A percentile compares a stretch with the other conserved stretches of the same genome.
Evolutionary conservation across 2,329 filamentous ascomycete species (phyloP).

Genomic region (Trichoderma guizhouense): DNA sequence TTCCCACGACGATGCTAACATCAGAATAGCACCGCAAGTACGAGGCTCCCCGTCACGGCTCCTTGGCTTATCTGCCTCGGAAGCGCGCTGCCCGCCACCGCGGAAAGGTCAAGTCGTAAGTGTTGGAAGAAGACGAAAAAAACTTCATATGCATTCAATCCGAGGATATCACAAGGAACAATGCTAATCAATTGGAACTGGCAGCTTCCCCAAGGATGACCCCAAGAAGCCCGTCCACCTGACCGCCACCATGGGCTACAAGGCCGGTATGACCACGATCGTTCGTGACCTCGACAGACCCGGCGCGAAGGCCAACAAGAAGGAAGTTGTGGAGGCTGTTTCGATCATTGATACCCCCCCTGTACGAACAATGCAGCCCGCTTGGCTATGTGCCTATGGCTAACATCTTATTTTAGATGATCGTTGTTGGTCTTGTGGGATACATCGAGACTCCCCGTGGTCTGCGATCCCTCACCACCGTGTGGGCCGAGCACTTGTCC

Average conservation of each 20-base stretch:
- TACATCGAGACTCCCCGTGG: slow-evolving; percentile 99
- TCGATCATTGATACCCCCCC: slow-evolving; percentile 89
- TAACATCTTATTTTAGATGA: slow-evolving; percentile 82
- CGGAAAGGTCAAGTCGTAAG: slow-evolving; percentile 98
- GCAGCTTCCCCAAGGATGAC: slow-evolving; percentile 99
- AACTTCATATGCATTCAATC: neutral
- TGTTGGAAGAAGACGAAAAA: neutral
- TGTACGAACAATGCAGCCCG: slow-evolving; percentile 84
- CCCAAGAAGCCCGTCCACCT: slow-evolving; percentile 99
- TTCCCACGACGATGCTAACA: slow-evolving; percentile 18
- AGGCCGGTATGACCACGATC: slow-evolving; percentile 99
- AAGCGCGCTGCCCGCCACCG: slow-evolving; percentile 94
- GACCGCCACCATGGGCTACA: slow-evolving; percentile 98
- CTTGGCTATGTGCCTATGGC: slow-evolving; percentile 71
- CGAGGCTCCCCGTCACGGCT: slow-evolving; percentile 93
- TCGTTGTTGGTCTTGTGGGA: slow-evolving; percentile 98
- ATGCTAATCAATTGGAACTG: slow-evolving; percentile 29
- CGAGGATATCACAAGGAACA: neutral
- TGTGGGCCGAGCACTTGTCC: slow-evolving; percentile 98
- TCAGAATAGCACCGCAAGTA: slow-evolving; percentile 53
- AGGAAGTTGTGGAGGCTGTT: slow-evolving; percentile 89
- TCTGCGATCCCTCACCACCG: slow-evolving; percentile 97
- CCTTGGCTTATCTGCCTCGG: slow-evolving; percentile 79
- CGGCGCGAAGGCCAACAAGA: slow-evolving; percentile 99
- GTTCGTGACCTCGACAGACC: slow-evolving; percentile 99